phyloP scores from a whole-genome alignment of 805 yeast species.

The Schwanniomyces pseudopolymorphus region DNA sequence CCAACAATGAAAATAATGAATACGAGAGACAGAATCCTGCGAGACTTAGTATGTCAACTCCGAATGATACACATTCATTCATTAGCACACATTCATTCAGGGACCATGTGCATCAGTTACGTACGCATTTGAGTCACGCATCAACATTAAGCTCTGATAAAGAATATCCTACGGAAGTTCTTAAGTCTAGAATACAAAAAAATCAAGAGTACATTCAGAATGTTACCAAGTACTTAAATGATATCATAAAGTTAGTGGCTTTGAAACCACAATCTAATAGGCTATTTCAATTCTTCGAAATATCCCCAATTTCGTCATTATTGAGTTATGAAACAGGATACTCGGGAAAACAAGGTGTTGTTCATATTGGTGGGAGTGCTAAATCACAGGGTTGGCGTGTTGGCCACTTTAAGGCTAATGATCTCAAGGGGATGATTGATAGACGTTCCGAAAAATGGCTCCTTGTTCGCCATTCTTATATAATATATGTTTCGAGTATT shows the following conservation, averaged over 20 bases:
- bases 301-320: conserved; percentile 84
- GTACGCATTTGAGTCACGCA: conserved; percentile 28
- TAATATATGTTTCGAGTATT: conserved; percentile 82
- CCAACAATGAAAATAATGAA: neutral
- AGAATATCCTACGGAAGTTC: conserved; percentile 29
- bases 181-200: conserved; percentile 20
- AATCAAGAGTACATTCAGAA: conserved; percentile 42
- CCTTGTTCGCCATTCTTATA: conserved; percentile 77
- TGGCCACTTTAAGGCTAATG: conserved; percentile 78
- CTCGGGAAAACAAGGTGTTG: conserved; percentile 86
- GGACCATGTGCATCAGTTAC: conserved; percentile 25
- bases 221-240: conserved; percentile 67
- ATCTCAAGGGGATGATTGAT: conserved; percentile 80
- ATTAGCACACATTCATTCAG: conserved; percentile 19
- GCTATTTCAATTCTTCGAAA: conserved; percentile 82
- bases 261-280: conserved; percentile 80
- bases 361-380: conserved; percentile 79
- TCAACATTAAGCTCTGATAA: conserved; percentile 20
- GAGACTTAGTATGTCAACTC: neutral
- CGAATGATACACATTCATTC: conserved; percentile 4
- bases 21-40: neutral
- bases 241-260: conserved; percentile 56
- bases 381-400: conserved; percentile 95
- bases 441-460: conserved; percentile 95
- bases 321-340: conserved; percentile 78